Evolutionary conservation across 23 red algal genomes (phyloP).

Genomic region (Agarophyton chilense): DNA sequence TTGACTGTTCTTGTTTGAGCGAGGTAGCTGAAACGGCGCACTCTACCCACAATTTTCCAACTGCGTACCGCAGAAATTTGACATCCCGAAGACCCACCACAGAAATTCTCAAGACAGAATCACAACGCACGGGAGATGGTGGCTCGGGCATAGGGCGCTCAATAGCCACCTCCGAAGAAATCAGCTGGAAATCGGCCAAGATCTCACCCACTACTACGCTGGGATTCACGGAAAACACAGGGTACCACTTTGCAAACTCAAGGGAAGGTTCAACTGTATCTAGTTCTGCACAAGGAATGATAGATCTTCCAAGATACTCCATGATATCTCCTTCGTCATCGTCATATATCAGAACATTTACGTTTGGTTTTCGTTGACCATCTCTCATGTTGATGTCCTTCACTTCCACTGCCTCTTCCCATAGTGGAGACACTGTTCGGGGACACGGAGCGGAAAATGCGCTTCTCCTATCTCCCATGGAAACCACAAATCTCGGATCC

Average conservation of each 20-base stretch:
- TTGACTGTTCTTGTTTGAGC: slow-evolving; percentile 54
- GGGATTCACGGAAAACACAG: slow-evolving; percentile 91
- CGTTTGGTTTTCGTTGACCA: slow-evolving; percentile 74
- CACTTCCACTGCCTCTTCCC: slow-evolving; percentile 75
- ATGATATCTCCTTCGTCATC: slow-evolving; percentile 52
- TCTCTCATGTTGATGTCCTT: slow-evolving; percentile 70
- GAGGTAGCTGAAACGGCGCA: slow-evolving; percentile 61
- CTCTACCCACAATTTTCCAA: slow-evolving; percentile 62
- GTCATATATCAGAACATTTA: slow-evolving; percentile 85
- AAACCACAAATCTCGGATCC: slow-evolving; percentile 71
- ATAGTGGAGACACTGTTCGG: slow-evolving; percentile 72
- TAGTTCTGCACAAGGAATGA: slow-evolving; percentile 73
- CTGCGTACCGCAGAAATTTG: slow-evolving; percentile 69
- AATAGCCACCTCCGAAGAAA: slow-evolving; percentile 55
- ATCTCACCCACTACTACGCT: slow-evolving; percentile 81
- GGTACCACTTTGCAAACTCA: slow-evolving; percentile 78
- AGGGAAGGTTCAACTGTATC: slow-evolving; percentile 54
- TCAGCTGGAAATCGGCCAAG: slow-evolving; percentile 92
- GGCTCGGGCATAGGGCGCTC: slow-evolving; percentile 52
- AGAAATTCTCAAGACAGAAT: slow-evolving; percentile 72
- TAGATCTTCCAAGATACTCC: slow-evolving; percentile 82
- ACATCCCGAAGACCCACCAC: slow-evolving; percentile 76
- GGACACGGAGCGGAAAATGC: slow-evolving; percentile 27
- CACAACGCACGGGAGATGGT: slow-evolving; percentile 31
- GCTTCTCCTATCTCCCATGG: slow-evolving; percentile 76